Base-by-base conservation (phyloP, 208 protist genomes). In the Leishmania turanica region DNA sequence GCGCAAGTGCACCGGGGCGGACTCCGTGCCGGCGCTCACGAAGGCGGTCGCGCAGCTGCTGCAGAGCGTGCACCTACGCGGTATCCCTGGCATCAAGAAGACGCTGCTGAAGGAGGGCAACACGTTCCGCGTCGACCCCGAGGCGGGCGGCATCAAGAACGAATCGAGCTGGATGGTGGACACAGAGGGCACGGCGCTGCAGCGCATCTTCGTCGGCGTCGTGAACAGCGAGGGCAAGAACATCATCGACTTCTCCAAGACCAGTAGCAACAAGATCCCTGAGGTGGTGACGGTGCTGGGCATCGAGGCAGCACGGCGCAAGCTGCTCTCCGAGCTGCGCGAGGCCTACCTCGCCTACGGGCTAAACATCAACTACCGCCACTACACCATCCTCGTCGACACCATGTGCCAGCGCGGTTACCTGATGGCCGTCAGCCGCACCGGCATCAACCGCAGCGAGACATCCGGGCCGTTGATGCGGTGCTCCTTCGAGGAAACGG, bases 401-500 rank as follows among this genome's bases (percentile, higher is more conserved):
- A 98, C 99, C 34, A 99, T 99, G 99, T 99, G 98, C 80, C 96
- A 98, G 78, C 90, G 98, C 49, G 98, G 99, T 68, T 87, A 94
- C 82, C 88, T 99, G n/a, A 98, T 99, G 97, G 93, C 99, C 72
- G 98, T 99, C 66, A 99, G 96, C 42, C 91, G 99, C 53, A 96
- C 98, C 40, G 99, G 99, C 71, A 99, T 99, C 83, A 99, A 99
- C 86, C 93, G 96, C 81, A 89, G 91, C 51, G 94, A 99, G 54
- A 95, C 90, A 53, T 99, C 98, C 21, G 99, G 99, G 74, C 95
- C 98, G 11, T 83, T 99, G 31, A 99, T 99, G 97, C 92, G 99
- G 68, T 98, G 93, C 89, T 99, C 99, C 27, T 99, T 99, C 88
- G 99, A 99, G 94, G 98, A 99, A 93, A 99, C 99, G 34, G 99